These are phyloP conservation scores for Takakia lepidozioides DNA, from an alignment of 225 moss, liverwort and hornwort genomes.

Conservation along the genomic window DNA sequence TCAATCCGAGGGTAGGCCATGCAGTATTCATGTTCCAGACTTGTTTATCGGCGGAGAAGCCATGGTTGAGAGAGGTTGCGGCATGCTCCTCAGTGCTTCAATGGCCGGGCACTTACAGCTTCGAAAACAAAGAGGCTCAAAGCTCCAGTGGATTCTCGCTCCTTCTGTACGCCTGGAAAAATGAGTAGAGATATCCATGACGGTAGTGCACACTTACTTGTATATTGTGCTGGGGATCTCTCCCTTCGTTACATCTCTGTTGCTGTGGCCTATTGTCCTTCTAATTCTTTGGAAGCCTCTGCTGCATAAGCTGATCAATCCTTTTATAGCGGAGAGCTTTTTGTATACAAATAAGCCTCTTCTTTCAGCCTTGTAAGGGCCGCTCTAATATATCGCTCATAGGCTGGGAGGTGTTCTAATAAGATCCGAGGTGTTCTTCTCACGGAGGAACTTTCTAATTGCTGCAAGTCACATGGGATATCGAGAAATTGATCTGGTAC, in stretches of 20 bases:
- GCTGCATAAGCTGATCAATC: neutral
- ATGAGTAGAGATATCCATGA: conserved; percentile 17
- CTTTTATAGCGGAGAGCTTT: conserved; percentile 7
- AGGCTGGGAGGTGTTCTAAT: no score
- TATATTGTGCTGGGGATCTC: conserved; percentile 24
- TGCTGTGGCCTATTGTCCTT: conserved; percentile 11
- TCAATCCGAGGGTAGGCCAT: conserved; percentile 46
- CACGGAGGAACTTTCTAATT: no score
- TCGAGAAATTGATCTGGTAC: no score
- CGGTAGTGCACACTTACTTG: conserved; percentile 7
- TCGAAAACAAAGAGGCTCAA: conserved; percentile 49
- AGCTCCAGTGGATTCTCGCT: conserved; percentile 48
- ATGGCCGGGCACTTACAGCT: conserved; percentile 60
- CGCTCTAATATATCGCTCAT: no score
- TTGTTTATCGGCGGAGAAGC: conserved; percentile 54
- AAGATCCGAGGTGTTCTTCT: no score
- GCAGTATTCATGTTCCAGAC: conserved; percentile 62
- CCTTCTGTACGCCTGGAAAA: conserved; percentile 57
- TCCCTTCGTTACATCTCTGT: conserved; percentile 8
- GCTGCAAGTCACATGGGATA: no score
- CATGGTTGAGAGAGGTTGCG: conserved; percentile 56
- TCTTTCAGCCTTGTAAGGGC: conserved; percentile 2
- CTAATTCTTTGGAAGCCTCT: conserved; percentile 13
- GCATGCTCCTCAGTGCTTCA: conserved; percentile 54
- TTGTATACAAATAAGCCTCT: conserved; percentile 8